Conservation (phyloP, 176 grass and related monocot genomes). For the Saccharum officinarum region DNA sequence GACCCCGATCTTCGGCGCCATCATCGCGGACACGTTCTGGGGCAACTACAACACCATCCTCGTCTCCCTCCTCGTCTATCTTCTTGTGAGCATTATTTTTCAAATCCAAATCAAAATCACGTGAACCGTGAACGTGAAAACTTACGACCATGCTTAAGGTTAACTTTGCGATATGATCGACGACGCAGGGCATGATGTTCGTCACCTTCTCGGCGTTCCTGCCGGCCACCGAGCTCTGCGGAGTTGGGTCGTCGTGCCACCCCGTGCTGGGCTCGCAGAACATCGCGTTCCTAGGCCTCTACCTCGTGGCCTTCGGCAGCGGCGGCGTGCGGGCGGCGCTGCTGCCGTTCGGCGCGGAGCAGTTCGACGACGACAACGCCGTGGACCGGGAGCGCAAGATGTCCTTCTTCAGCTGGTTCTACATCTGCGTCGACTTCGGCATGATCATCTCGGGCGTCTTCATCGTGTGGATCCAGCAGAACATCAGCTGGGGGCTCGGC, state of each 20-base stretch:
- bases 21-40: slow-evolving; percentile 65
- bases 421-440: slow-evolving; percentile 77
- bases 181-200: slow-evolving; percentile 41
- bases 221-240: slow-evolving; percentile 30
- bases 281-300: slow-evolving; percentile 55
- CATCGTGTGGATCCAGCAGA: slow-evolving; percentile 86
- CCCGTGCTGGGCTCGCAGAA: slow-evolving; percentile 3
- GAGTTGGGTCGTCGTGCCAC: slow-evolving; percentile 23
- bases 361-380: slow-evolving; percentile 62
- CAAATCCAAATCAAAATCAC: not conserved
- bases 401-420: slow-evolving; percentile 83
- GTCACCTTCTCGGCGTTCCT: slow-evolving; percentile 63
- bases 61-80: slow-evolving; percentile 60
- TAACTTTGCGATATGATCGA: not conserved
- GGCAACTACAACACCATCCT: slow-evolving; percentile 68
- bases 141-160: not conserved
- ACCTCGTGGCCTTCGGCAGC: slow-evolving; percentile 66
- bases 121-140: not conserved
- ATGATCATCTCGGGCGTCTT: slow-evolving; percentile 62
- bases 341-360: slow-evolving; percentile 78
- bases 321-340: slow-evolving; percentile 71
- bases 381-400: slow-evolving; percentile 58
- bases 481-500: slow-evolving; percentile 80
- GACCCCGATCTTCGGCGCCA: slow-evolving; percentile 56
- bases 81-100: slow-evolving; percentile 29